These are phyloP conservation scores for Yamadazyma takamatsuzukensis DNA, from an alignment of 805 yeast species.

Conservation along the genomic window DNA sequence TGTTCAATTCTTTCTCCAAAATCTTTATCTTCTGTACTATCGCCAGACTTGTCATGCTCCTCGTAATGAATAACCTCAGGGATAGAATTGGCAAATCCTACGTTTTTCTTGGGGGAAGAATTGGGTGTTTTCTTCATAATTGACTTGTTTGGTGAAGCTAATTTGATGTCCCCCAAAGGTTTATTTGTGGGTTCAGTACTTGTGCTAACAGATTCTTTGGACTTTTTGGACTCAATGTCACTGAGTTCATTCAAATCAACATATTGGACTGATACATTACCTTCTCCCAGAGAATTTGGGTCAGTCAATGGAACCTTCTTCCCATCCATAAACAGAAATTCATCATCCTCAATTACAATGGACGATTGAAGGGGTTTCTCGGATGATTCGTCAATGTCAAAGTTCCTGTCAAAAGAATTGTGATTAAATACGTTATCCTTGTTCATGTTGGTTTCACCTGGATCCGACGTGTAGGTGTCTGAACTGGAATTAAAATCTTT, in stretches of 20 bases:
- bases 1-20: constrained; percentile 12
- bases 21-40: constrained; percentile 6
- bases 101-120: constrained; percentile 37
- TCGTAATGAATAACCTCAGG: constrained; percentile 33
- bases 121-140: constrained; percentile 28
- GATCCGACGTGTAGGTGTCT: constrained; percentile 39
- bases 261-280: too few species aligned
- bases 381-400: constrained; percentile 17
- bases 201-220: constrained; percentile 5
- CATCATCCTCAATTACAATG: constrained; percentile 18
- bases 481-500: constrained; percentile 38
- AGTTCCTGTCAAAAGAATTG: constrained; percentile 19
- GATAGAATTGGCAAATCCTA: constrained; percentile 26
- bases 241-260: too few species aligned
- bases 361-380: constrained; percentile 10
- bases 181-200: constrained; percentile 4
- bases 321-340: constrained; percentile 19
- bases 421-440: neutral
- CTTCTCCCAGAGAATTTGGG: too few species aligned
- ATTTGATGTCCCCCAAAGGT: too few species aligned
- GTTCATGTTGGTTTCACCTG: constrained; percentile 7
- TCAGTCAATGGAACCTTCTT: too few species aligned
- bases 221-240: too few species aligned
- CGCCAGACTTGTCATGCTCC: constrained; percentile 5
- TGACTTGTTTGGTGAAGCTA: constrained; percentile 36